These are phyloP conservation scores for Oenanthe sinensis DNA, from an alignment of 129 eudicot species.

Conservation along the genomic window DNA sequence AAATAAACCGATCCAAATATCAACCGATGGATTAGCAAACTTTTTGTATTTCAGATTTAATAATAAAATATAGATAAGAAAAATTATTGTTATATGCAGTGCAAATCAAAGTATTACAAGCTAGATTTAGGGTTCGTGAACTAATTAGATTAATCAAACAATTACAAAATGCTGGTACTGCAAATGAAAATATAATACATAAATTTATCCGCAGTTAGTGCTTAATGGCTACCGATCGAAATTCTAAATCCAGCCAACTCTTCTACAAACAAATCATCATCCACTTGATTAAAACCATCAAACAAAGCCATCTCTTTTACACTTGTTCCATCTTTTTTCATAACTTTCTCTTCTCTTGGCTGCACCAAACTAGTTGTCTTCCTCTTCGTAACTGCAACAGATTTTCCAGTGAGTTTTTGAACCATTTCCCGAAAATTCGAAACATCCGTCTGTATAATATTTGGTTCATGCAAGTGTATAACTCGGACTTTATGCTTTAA, in stretches of 20 bases:
- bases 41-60: too few species aligned
- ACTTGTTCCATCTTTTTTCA: neutral
- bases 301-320: neutral
- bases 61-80: too few species aligned
- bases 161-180: neutral
- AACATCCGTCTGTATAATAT: conserved; percentile 30
- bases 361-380: neutral
- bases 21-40: too few species aligned
- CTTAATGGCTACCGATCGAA: conserved; percentile 2
- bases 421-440: conserved; percentile 32
- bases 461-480: conserved; percentile 31
- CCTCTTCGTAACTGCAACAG: neutral
- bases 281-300: neutral
- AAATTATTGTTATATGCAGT: too few species aligned
- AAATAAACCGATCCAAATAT: too few species aligned
- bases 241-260: conserved; percentile 2
- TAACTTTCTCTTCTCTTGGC: neutral
- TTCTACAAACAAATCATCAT: neutral
- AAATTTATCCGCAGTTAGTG: neutral
- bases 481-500: conserved; percentile 31
- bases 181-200: neutral
- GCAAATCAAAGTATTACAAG: too few species aligned
- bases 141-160: neutral
- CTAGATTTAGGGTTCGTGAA: too few species aligned
- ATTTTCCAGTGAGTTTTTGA: conserved; percentile 27